Percentiles rank a stretch among this genome's conserved stretches.
Conservation (phyloP, 148 eudicot species). For the Diospyros kaki region DNA sequence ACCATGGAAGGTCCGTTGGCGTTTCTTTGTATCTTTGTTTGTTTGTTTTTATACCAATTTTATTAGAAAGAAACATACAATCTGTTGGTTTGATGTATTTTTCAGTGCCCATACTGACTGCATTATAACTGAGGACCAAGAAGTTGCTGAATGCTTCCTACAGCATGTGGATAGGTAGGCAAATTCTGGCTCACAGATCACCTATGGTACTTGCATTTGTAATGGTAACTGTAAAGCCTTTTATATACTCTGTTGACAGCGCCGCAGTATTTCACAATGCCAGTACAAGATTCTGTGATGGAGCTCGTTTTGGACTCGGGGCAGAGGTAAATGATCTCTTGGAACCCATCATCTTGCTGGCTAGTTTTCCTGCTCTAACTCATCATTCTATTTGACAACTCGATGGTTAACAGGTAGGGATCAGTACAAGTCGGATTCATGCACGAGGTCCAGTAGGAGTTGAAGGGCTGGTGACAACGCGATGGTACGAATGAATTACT, state of each 20-base stretch:
- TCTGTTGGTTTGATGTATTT: background rate
- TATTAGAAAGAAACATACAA: background rate
- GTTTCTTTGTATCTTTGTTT: background rate
- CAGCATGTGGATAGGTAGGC: slow-evolving; percentile 78
- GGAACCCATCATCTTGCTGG: background rate
- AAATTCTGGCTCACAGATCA: background rate
- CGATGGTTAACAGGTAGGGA: slow-evolving; percentile 58
- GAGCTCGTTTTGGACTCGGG: slow-evolving; percentile 89
- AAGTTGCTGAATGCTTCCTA: slow-evolving; percentile 64
- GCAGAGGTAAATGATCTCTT: slow-evolving; percentile 62
- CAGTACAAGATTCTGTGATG: slow-evolving; percentile 95
- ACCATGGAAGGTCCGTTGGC: slow-evolving; percentile 67
- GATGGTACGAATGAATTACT: slow-evolving; percentile 48
- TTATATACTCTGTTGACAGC: slow-evolving; percentile 37
- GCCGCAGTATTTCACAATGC: slow-evolving; percentile 98
- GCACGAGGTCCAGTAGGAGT: slow-evolving; percentile 98
- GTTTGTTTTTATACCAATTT: background rate
- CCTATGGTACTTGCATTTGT: background rate
- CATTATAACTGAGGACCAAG: slow-evolving; percentile 65
- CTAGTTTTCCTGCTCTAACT: background rate
- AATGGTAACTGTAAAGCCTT: background rate
- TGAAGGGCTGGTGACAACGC: slow-evolving; percentile 84
- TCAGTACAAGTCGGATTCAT: slow-evolving; percentile 89
- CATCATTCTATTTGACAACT: background rate
- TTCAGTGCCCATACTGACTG: slow-evolving; percentile 86